Base-by-base conservation (phyloP, 2,329 filamentous ascomycete genomes). In the Arachnomyces sp. region DNA sequence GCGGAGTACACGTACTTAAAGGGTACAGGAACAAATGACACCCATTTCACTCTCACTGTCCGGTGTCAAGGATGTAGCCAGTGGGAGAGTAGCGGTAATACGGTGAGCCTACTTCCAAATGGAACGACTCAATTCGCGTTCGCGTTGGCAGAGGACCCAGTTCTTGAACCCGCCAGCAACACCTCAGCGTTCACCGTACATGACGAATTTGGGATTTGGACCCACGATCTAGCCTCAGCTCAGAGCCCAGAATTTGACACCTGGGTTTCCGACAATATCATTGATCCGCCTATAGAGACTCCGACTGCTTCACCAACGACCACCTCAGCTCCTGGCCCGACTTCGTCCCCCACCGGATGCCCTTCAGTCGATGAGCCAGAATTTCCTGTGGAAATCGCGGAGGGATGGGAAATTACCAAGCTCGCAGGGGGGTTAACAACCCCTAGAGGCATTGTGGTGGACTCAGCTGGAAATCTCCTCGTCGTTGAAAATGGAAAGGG, bases 381-480 rank as follows among this genome's bases (percentile, higher is more conserved):
- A 1, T 38, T 38, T 15, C 36, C 25, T 14, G n/a, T 12, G 25
- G 9, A 13, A 16, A 38, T 29, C 11, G 36, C 28, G 3, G 28
- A 15, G 11, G 36, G 36, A n/a, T 38, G 36, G 36, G 11, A n/a
- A 38, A 64, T 63, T 4, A 59, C 64, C 39, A 60, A 73, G 8
- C 66, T 74, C 32, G 69, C 69, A 7, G 67, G 63, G 14, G 62
- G 62, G 7, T 51, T 74, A 31, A 59, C 55, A 17, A 53, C 55
- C 13, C 72, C 72, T 11, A 63, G 72, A 13, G 65, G 66, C 8
- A 64, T 75, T 33, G 53, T 61, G 8, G 70, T 74, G 47, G 72
- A 75, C 55, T 55, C 46, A 14, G 54, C 59, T 35, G 72, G 70
- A 14, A 65, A 66, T 42, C 54, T 74, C 29, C 58, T 75, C n/a